phyloP scores from a whole-genome alignment of 2,329 filamentous ascomycete genomes.

The Colletotrichum chrysophilum region DNA sequence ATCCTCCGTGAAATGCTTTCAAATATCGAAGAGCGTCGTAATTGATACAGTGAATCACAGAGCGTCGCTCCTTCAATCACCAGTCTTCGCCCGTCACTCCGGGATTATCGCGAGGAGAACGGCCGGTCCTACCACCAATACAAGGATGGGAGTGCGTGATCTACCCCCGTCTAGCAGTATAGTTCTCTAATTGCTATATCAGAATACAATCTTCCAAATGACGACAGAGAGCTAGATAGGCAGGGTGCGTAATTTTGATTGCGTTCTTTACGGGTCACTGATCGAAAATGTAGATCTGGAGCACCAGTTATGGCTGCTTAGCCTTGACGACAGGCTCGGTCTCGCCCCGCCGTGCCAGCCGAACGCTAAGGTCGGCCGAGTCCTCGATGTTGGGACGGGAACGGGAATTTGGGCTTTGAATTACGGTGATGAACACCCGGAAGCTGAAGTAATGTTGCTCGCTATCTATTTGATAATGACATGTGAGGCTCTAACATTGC shows the following conservation, averaged over 20 bases:
- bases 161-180: no score
- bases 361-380: background rate
- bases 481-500: background rate
- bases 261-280: no score
- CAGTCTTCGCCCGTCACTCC: no score
- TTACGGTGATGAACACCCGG: constrained; percentile 34
- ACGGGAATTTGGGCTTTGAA: constrained; percentile 30
- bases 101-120: background rate
- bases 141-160: background rate
- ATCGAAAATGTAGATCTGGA: constrained; percentile 31
- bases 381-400: constrained; percentile 28
- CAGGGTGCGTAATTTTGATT: background rate
- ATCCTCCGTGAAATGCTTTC: no score
- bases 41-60: no score
- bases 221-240: background rate
- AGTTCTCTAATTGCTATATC: no score
- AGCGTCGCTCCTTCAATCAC: no score
- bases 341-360: constrained; percentile 27
- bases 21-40: no score
- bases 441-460: constrained; percentile 26
- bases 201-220: constrained; percentile 9
- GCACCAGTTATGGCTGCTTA: constrained; percentile 38
- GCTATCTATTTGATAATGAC: no score
- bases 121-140: background rate
- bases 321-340: constrained; percentile 32